Percentiles rank a stretch among this genome's conserved stretches.
phyloP scores from a whole-genome alignment of 108 stramenopile genomes.

The Craspedostauros australis region DNA sequence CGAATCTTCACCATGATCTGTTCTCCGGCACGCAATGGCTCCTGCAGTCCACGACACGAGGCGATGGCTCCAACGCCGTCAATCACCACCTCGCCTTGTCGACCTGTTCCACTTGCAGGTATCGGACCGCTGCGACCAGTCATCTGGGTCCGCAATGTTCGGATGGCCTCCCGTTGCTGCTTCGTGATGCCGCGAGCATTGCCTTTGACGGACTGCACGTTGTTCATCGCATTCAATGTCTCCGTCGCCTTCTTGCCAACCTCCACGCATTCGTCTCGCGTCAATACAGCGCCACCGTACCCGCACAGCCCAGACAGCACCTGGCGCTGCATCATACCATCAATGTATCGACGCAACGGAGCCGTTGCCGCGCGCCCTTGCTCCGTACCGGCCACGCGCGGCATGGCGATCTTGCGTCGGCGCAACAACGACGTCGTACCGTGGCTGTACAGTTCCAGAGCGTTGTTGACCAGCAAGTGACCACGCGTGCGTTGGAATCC shows the following conservation, averaged over 20 bases:
- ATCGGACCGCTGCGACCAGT: conserved; percentile 13
- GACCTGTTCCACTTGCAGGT: conserved; percentile 57
- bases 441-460: conserved; percentile 63
- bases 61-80: conserved; percentile 49
- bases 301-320: conserved; percentile 59
- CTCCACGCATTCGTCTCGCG: conserved; percentile 46
- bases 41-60: conserved; percentile 40
- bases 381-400: conserved; percentile 45
- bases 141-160: conserved; percentile 21
- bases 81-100: conserved; percentile 56
- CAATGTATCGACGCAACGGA: conserved; percentile 77
- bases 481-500: conserved; percentile 65
- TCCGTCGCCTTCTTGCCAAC: conserved; percentile 41
- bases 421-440: conserved; percentile 33
- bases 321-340: conserved; percentile 75
- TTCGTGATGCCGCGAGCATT: neutral
- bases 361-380: conserved; percentile 69
- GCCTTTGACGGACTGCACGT: conserved; percentile 33
- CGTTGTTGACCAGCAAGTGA: conserved; percentile 70
- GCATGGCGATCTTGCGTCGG: conserved; percentile 46
- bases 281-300: conserved; percentile 53
- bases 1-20: conserved; percentile 47
- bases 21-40: conserved; percentile 43
- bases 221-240: conserved; percentile 41
- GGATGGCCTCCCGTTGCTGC: conserved; percentile 29